These are phyloP conservation scores for Viola pubescens DNA, from an alignment of 441 rosid species.

Conservation along the genomic window DNA sequence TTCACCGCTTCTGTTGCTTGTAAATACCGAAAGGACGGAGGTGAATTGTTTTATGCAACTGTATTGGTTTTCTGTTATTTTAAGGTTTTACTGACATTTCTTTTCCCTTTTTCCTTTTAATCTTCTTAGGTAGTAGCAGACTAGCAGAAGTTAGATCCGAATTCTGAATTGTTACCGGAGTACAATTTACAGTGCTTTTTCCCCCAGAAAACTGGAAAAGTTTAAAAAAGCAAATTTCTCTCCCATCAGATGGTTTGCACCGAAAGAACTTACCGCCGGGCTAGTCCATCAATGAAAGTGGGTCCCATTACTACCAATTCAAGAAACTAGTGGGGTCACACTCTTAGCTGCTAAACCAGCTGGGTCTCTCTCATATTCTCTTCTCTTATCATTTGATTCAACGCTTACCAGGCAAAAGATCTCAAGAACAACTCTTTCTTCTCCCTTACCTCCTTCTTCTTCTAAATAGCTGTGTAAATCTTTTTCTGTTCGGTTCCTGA, in stretches of 20 bases:
- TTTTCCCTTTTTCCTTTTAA: not conserved
- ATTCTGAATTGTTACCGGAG: not conserved
- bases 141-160: too few species aligned
- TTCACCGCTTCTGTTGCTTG: not conserved
- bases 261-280: not conserved
- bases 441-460: not conserved
- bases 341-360: conserved; percentile 30
- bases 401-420: not conserved
- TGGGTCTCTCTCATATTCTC: conserved; percentile 14
- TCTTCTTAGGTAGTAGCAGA: too few species aligned
- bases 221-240: too few species aligned
- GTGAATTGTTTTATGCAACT: not conserved
- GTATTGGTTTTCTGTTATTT: not conserved
- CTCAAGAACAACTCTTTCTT: not conserved
- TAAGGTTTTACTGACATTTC: not conserved
- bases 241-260: not conserved
- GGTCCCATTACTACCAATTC: conserved; percentile 17
- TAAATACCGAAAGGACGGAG: too few species aligned
- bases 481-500: not conserved
- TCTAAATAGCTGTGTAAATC: not conserved
- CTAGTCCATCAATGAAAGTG: conserved; percentile 6
- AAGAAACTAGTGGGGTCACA: conserved; percentile 25
- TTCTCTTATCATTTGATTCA: conserved; percentile 3
- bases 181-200: not conserved
- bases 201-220: not conserved